Evolutionary conservation across 306 rosid genomes (phyloP).

Genomic region (Fagus sylvatica): DNA sequence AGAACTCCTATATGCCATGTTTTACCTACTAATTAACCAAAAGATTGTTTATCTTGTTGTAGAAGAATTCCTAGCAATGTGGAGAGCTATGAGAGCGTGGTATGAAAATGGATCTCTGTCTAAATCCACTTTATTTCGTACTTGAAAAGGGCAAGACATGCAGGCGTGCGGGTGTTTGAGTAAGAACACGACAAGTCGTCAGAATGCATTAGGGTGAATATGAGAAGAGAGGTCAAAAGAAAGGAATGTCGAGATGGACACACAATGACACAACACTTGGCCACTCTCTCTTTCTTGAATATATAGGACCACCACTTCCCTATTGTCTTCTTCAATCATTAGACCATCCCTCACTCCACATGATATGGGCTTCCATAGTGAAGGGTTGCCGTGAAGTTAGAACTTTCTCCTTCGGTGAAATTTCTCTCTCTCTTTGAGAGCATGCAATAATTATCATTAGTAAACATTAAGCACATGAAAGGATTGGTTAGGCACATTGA

Average conservation of each 20-base stretch:
- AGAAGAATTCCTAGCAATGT: constrained; percentile 5
- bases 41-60: neutral
- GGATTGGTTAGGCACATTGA: neutral
- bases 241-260: constrained; percentile 45
- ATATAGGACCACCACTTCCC: constrained; percentile 61
- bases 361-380: constrained; percentile 48
- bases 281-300: neutral
- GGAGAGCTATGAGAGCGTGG: constrained; percentile 11
- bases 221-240: constrained; percentile 13
- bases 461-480: neutral
- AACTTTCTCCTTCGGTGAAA: constrained; percentile 35
- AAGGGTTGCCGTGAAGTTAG: constrained; percentile 19
- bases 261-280: constrained; percentile 23
- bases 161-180: constrained; percentile 58
- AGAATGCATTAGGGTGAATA: constrained; percentile 33
- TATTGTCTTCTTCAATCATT: constrained; percentile 60
- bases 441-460: neutral
- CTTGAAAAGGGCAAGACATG: constrained; percentile 86
- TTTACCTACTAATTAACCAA: neutral
- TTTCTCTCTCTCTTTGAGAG: neutral
- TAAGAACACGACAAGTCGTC: constrained; percentile 51
- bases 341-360: constrained; percentile 43
- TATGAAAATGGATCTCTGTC: constrained; percentile 23
- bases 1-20: neutral
- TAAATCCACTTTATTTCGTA: constrained; percentile 41